Percentiles rank a stretch among this genome's conserved stretches.
phyloP scores from a whole-genome alignment of 2,329 filamentous ascomycete species.

The Ascochyta rabiei region DNA sequence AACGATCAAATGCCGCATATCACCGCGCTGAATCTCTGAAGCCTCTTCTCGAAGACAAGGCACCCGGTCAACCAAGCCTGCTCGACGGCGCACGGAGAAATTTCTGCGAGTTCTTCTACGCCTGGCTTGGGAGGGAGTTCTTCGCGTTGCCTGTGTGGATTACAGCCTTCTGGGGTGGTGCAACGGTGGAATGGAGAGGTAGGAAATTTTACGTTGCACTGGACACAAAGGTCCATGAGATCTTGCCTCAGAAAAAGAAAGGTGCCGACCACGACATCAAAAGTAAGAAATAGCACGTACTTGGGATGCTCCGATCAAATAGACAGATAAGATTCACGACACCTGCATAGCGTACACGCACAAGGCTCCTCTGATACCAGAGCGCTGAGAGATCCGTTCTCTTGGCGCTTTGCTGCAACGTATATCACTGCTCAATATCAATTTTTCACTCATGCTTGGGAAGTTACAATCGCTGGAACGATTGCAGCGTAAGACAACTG shows the following conservation, averaged over 20 bases:
- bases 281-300: background rate
- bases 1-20: slow-evolving; percentile 47
- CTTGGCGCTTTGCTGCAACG: no score
- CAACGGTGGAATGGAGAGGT: slow-evolving; percentile 86
- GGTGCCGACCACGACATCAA: background rate
- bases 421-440: no score
- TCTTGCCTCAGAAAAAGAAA: slow-evolving; percentile 32
- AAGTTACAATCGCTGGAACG: no score
- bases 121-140: slow-evolving; percentile 84
- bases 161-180: slow-evolving; percentile 87
- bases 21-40: slow-evolving; percentile 24
- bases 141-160: slow-evolving; percentile 89
- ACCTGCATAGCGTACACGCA: background rate
- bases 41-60: slow-evolving; percentile 29
- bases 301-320: background rate
- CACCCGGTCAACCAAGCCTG: slow-evolving; percentile 18
- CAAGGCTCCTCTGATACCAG: no score
- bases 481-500: background rate
- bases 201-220: slow-evolving; percentile 79
- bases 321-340: background rate
- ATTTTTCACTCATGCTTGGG: no score
- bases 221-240: slow-evolving; percentile 79
- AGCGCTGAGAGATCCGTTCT: no score
- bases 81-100: slow-evolving; percentile 55
- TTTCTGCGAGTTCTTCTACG: slow-evolving; percentile 74